Conservation (phyloP, 345 rosid species). For the Adansonia digitata region DNA sequence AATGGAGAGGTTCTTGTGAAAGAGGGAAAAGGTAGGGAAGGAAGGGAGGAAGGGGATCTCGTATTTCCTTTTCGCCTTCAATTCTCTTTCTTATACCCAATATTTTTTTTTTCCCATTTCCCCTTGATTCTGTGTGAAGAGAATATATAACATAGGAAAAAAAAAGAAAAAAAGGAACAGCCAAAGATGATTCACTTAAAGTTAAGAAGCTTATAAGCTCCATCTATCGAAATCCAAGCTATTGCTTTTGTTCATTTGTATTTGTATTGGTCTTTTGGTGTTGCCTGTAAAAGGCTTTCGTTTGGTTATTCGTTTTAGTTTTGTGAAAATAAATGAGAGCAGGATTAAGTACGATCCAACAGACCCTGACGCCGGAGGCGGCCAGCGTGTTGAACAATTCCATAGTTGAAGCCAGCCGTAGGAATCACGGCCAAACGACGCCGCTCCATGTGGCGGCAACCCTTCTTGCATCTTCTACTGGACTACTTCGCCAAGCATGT, state of each 20-base stretch:
- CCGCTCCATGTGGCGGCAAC: constrained; percentile 47
- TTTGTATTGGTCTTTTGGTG: too few species aligned
- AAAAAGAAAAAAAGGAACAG: not conserved
- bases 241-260: constrained; percentile 16
- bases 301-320: constrained; percentile 10
- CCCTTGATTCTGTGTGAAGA: not conserved
- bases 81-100: constrained; percentile 15
- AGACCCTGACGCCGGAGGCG: constrained; percentile 96
- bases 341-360: constrained; percentile 90
- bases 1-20: constrained; percentile 23
- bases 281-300: constrained; percentile 29
- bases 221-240: constrained; percentile 12
- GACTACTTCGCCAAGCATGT: constrained; percentile 92
- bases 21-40: too few species aligned
- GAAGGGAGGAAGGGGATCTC: constrained; percentile 43
- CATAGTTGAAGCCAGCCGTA: constrained; percentile 82
- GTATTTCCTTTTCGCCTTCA: constrained; percentile 42
- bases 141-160: too few species aligned
- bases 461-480: constrained; percentile 69
- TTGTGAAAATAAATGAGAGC: constrained; percentile 61
- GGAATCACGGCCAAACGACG: constrained; percentile 88
- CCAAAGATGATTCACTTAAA: not conserved
- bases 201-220: not conserved
- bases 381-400: constrained; percentile 81
- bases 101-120: not conserved